A percentile compares a stretch with the other conserved stretches of the same genome.
Evolutionary conservation across 1,284 basidiomycete species (phyloP).

Genomic region (Tausonia pullulans): DNA sequence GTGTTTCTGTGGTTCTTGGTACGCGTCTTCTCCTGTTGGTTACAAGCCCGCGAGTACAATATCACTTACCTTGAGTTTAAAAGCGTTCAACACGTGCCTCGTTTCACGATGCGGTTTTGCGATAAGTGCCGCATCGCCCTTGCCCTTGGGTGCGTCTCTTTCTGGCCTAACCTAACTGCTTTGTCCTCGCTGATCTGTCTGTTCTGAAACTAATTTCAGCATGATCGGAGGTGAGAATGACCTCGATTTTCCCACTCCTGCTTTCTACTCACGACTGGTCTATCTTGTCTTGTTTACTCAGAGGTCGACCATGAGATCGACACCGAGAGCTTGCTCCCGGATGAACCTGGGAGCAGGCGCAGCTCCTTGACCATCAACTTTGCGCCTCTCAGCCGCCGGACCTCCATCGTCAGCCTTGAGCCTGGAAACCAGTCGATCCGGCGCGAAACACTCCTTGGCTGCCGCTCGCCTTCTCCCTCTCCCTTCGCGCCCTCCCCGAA

Average conservation of each 20-base stretch:
- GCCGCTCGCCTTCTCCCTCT: neutral
- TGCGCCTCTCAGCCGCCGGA: neutral
- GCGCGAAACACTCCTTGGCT: neutral
- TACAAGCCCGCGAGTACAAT: neutral
- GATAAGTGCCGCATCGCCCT: conserved; percentile 4
- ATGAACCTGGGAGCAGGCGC: neutral
- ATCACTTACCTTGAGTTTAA: no score
- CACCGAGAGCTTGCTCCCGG: no score
- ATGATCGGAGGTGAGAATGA: conserved; percentile 7
- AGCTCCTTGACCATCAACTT: neutral
- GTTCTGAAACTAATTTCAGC: neutral
- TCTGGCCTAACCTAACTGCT: neutral
- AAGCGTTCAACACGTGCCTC: conserved; percentile 4
- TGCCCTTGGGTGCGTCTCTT: conserved; percentile 2
- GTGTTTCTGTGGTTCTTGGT: neutral
- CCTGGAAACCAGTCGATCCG: neutral
- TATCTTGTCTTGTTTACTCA: neutral
- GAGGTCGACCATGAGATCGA: no score
- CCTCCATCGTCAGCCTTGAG: neutral
- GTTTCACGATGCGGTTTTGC: conserved; percentile 8
- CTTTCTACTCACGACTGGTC: neutral
- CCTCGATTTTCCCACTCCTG: neutral
- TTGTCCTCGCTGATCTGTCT: neutral
- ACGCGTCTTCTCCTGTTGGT: neutral
- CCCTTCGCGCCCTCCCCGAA: neutral